Evolutionary conservation across 1,139 yeast genomes (phyloP).

Genomic region (Scheffersomyces quercinus): DNA sequence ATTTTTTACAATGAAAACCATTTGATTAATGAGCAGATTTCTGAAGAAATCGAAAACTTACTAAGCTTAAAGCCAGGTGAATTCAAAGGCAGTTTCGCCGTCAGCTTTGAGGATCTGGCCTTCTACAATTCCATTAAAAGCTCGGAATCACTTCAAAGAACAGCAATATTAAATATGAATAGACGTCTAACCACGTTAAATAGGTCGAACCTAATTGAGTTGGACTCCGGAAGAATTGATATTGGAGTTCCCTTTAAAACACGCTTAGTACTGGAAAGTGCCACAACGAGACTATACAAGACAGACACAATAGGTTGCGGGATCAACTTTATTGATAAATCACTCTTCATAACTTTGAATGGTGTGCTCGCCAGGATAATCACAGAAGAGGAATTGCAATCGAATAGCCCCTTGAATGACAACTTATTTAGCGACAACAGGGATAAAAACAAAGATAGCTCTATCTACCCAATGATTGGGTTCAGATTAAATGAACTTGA

Average conservation of each 20-base stretch:
- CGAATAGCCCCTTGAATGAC: slow-evolving; percentile 27
- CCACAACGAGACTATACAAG: slow-evolving; percentile 19
- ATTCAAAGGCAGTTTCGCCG: slow-evolving; percentile 43
- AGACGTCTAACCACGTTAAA: slow-evolving; percentile 36
- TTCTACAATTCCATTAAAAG: slow-evolving; percentile 41
- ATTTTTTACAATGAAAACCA: slow-evolving; percentile 15
- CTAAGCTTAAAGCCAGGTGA: slow-evolving; percentile 38
- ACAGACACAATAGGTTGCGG: slow-evolving; percentile 84
- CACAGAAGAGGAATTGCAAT: slow-evolving; percentile 29
- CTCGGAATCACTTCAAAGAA: slow-evolving; percentile 31
- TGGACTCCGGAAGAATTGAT: slow-evolving; percentile 36
- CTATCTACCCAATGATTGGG: slow-evolving; percentile 45
- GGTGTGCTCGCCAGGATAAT: slow-evolving; percentile 55
- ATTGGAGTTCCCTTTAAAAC: slow-evolving; percentile 41
- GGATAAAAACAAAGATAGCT: slow-evolving; percentile 12
- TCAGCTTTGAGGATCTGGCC: slow-evolving; percentile 42
- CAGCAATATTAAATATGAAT: slow-evolving; percentile 37
- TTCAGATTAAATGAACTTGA: slow-evolving; percentile 32
- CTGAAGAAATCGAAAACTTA: slow-evolving; percentile 19
- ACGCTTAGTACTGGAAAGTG: slow-evolving; percentile 9
- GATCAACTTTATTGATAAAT: slow-evolving; percentile 62
- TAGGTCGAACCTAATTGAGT: slow-evolving; percentile 28
- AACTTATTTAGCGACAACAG: slow-evolving; percentile 24
- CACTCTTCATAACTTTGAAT: slow-evolving; percentile 78
- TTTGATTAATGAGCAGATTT: slow-evolving; percentile 13